phyloP scores from a whole-genome alignment of 1,284 basidiomycete species.

The Pseudozyma sp. region DNA sequence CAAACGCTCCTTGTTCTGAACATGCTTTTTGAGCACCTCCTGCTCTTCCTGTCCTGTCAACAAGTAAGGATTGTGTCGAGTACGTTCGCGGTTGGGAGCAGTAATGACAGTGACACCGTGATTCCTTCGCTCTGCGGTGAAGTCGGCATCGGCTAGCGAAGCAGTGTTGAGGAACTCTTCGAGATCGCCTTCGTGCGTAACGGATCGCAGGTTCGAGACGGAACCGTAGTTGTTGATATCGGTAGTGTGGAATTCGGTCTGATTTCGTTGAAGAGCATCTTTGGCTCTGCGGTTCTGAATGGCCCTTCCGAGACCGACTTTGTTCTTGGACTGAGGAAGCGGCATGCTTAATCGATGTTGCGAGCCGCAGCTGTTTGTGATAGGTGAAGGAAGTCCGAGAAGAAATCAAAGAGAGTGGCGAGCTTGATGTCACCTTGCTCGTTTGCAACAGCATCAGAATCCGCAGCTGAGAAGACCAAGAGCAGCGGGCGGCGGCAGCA shows the following conservation, averaged over 20 bases:
- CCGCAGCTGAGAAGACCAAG: background rate
- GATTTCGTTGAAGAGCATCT: slow-evolving; percentile 53
- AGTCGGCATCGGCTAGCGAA: slow-evolving; percentile 91
- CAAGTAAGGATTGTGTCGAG: slow-evolving; percentile 82
- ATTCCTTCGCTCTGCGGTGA: slow-evolving; percentile 95
- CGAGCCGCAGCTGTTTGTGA: slow-evolving; percentile 13
- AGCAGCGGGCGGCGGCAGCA: background rate
- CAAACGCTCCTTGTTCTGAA: slow-evolving; percentile 61
- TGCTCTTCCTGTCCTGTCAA: slow-evolving; percentile 86
- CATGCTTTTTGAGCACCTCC: slow-evolving; percentile 69
- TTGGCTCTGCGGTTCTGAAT: slow-evolving; percentile 65
- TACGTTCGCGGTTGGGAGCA: slow-evolving; percentile 70
- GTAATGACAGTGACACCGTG: slow-evolving; percentile 82
- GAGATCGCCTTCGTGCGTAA: slow-evolving; percentile 95
- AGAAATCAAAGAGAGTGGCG: background rate
- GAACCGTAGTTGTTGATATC: slow-evolving; percentile 70
- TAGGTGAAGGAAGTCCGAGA: background rate
- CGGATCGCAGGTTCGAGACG: slow-evolving; percentile 78
- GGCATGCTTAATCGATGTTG: slow-evolving; percentile 36
- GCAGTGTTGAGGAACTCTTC: slow-evolving; percentile 97
- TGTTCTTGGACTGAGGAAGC: slow-evolving; percentile 65
- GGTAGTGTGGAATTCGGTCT: slow-evolving; percentile 66
- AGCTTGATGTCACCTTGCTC: slow-evolving; percentile 1
- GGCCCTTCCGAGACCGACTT: slow-evolving; percentile 65
- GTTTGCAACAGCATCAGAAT: background rate